Evolutionary conservation across 768 basidiomycete genomes (phyloP), one percentile per base, ranked within the genome.

Genomic region (Mycena rosella): DNA sequence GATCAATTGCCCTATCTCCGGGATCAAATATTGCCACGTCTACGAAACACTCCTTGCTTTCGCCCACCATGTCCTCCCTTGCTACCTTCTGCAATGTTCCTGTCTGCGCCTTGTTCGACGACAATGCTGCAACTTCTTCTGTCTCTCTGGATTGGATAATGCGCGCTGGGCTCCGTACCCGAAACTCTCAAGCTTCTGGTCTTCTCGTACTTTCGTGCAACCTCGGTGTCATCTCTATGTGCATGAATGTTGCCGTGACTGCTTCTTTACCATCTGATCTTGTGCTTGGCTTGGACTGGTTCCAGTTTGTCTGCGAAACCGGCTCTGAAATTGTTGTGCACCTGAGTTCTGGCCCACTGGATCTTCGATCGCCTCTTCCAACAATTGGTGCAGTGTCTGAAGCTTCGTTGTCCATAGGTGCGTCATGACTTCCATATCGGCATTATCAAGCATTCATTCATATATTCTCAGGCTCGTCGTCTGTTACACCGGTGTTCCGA

Each of bases 271-370:
- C 45, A 22, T 47, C 45, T 26, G 45, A 47, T 47, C 45, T 47
- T 26, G 45, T 47, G 8, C 45, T 47, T 22, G 45, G 45, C 24
- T 47, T 52, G 60, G 44, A 51, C 48, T 61, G 32, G 49, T 52
- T 40, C 56, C 42, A 42, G 18, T 42, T 42, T 20, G 18, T 42
- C 42, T 15, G 18, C 18, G 5, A 13, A 36, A 36, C 34, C 42
- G n/a, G n/a, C n/a, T n/a, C n/a, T n/a, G n/a, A n/a, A n/a, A n/a
- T n/a, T n/a, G n/a, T 42, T 42, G 44, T 59, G 29, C 45, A 59
- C n/a, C 24, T 59, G 58, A 59, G 10, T 47, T 59, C 45, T 48
- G 47, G 58, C 29, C 47, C 58, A 34, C 58, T 59, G 34, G 58
- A 59, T 3, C 29, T 59, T 32, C 47, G 45, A 20, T 34, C 24